Evolutionary conservation across 495 filamentous ascomycete genomes (phyloP), one percentile per base, ranked within the genome.

Genomic region (Aspergillus saccharolyticus): DNA sequence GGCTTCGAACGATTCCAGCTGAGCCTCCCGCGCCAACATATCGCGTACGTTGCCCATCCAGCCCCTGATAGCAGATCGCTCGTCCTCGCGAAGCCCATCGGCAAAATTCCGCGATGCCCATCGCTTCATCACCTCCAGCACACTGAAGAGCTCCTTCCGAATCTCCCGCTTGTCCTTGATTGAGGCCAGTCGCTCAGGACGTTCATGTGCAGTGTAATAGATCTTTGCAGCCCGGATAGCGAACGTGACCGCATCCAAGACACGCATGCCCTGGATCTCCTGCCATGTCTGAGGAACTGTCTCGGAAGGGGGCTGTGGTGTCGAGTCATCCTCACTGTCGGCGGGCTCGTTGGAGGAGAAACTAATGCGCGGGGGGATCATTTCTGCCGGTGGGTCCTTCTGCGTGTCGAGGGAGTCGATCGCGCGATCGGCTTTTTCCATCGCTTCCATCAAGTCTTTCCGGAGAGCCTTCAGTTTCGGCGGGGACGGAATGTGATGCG

Each of bases 211-310:
- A 6, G 91, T 96, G 72, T 97, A 97, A 74, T 97, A 98, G 45
- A 91, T 85, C 67, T 91, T 96, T 33, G 94, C 94, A 7, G 95
- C 92, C 33, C 90, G 86, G 56, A 98, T 96, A 15, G 92, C 92
- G 45, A 97, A 78, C 3, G 94, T 98, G 71, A 93, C 85, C 47
- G 96, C 83, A 65, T 97, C 94, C 39, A 97, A 76, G 42, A 98
- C 82, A 56, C 95, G 89, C 74, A 96, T 82, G 8, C 94, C 94
- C 68, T 97, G 89, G 6, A 96, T 79, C 66, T 97, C 90, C 65
- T 89, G 82, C 81, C 87, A 94, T 7, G 86, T 87, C 56, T 78
- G 78, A 1, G 72, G 74, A 17, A 74, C 69, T 17, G 70, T 63
- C 5, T 49, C 58, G 12, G 56, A 44, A 16, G 63, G 50, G 6